Conservation (phyloP, 164 flowering plant species). For the Kalanchoe fedtschenkoi region DNA sequence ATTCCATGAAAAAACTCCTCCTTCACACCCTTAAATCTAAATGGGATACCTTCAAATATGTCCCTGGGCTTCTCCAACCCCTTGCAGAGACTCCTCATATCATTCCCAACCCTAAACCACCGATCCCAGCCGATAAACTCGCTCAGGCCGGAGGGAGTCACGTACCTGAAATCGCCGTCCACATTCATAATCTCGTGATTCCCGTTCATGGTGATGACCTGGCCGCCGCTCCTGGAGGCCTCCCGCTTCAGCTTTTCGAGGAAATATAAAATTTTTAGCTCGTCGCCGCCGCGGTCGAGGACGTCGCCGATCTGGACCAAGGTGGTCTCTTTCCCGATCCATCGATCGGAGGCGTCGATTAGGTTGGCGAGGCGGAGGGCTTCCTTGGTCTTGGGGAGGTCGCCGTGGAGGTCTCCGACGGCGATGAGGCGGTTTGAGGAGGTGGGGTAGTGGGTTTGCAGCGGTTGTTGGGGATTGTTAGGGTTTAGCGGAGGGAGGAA, state of each 20-base stretch:
- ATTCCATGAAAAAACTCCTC: conserved; percentile 33
- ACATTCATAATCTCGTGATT: conserved; percentile 95
- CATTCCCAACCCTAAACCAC: conserved; percentile 62
- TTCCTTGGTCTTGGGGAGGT: conserved; percentile 53
- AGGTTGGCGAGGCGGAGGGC: conserved; percentile 59
- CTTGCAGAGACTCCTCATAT: conserved; percentile 49
- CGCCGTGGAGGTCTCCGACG: conserved; percentile 92
- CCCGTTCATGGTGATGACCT: conserved; percentile 67
- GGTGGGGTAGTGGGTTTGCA: conserved; percentile 39
- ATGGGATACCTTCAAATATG: conserved; percentile 39
- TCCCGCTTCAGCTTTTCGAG: conserved; percentile 67
- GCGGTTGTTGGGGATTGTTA: conserved; percentile 12
- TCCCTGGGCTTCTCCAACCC: conserved; percentile 34
- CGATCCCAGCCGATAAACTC: conserved; percentile 63
- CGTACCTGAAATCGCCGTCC: conserved; percentile 70
- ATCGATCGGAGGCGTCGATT: conserved; percentile 38
- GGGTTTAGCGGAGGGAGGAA: not conserved
- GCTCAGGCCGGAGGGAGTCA: conserved; percentile 30
- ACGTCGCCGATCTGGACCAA: conserved; percentile 91
- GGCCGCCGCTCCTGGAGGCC: conserved; percentile 50
- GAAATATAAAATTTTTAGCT: conserved; percentile 63
- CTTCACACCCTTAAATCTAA: conserved; percentile 25
- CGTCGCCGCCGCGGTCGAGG: conserved; percentile 86
- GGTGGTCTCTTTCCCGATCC: conserved; percentile 67
- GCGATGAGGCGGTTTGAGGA: conserved; percentile 74